Evolutionary conservation across 2,329 filamentous ascomycete species (phyloP), one percentile per base, ranked within the genome.

Genomic region (Tolypocladium tundrense): DNA sequence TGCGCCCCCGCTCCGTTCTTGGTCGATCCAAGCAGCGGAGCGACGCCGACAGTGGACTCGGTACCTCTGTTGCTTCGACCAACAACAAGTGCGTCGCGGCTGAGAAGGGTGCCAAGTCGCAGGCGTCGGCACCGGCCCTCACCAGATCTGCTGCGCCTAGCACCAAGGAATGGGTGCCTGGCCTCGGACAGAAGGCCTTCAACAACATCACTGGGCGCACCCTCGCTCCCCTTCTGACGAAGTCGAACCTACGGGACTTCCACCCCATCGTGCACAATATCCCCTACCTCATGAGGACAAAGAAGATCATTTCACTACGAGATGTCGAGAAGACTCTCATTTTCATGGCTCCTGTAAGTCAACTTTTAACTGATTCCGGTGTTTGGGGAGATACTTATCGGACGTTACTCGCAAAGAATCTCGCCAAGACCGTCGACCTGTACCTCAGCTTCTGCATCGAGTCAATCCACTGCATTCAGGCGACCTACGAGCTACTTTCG

Each of bases 261-360:
- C 87, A 91, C 70, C 79, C 87, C 54, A 83, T 96, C 66, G 81
- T 96, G 62, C 80, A 88, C 64, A 87, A 90, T 72, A 85, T 91
- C 63, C 90, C 90, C 53, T 81, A 82, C 71, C 88, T 88, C 68
- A 94, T 96, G 70, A 84, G 85, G 68, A 84, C 86, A 69, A 92
- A 91, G 73, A 86, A 94, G 67, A 94, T 97, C 68, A 86, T 89
- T 71, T 96, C 89, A 76, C 84, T 97, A 57, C 86, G 93, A 72
- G 93, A 97, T 74, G 82, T 97, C 54, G 93, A 97, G 75, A 96
- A 96, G 83, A 93, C 88, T 11, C 79, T 97, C 61, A 84, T 97
- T 68, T 91, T 92, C 74, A 85, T 92, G 72, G 91, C 92, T 77
- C 90, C 90, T 72, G 93, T 97, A 88, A 95, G 92, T 95, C 73